A percentile compares a stretch with the other conserved stretches of the same genome.
phyloP scores from a whole-genome alignment of 2,329 filamentous ascomycete genomes.

The Pyricularia grisea region DNA sequence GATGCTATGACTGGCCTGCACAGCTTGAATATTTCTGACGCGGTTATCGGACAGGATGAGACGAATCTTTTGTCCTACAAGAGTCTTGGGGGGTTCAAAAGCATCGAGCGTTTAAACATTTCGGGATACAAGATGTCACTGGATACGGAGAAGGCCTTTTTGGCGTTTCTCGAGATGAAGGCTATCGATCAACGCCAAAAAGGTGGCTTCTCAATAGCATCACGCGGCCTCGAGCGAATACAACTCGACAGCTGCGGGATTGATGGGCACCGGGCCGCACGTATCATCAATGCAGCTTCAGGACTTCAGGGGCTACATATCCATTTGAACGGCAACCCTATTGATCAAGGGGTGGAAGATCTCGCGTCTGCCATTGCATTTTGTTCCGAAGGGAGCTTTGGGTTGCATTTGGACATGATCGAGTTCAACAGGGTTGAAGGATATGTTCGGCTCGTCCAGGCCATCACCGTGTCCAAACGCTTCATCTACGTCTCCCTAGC shows the following conservation, averaged over 20 bases:
- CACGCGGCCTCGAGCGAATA: slow-evolving; percentile 33
- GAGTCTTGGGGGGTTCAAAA: slow-evolving; percentile 29
- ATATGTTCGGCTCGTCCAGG: slow-evolving; percentile 39
- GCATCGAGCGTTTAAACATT: slow-evolving; percentile 43
- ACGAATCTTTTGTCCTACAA: slow-evolving; percentile 37
- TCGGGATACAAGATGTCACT: slow-evolving; percentile 46
- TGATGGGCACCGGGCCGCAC: slow-evolving; percentile 37
- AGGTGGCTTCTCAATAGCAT: neutral
- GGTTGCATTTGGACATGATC: slow-evolving; percentile 46
- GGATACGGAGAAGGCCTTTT: slow-evolving; percentile 35
- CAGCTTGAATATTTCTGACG: slow-evolving; percentile 40
- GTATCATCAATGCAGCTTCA: slow-evolving; percentile 37
- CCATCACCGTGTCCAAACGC: slow-evolving; percentile 38
- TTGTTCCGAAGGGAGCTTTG: slow-evolving; percentile 35
- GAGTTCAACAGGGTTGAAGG: slow-evolving; percentile 42
- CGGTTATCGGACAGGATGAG: slow-evolving; percentile 34
- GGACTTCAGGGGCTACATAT: slow-evolving; percentile 38
- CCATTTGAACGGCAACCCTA: slow-evolving; percentile 39
- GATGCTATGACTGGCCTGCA: slow-evolving; percentile 32
- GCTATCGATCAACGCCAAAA: neutral
- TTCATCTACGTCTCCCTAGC: slow-evolving; percentile 44
- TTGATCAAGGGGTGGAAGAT: slow-evolving; percentile 42
- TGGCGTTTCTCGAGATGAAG: slow-evolving; percentile 28
- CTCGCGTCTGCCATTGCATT: slow-evolving; percentile 36
- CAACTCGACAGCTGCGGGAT: slow-evolving; percentile 43